phyloP scores from a whole-genome alignment of 2,329 filamentous ascomycete genomes.

The Aspergillus fumigatiaffinis region DNA sequence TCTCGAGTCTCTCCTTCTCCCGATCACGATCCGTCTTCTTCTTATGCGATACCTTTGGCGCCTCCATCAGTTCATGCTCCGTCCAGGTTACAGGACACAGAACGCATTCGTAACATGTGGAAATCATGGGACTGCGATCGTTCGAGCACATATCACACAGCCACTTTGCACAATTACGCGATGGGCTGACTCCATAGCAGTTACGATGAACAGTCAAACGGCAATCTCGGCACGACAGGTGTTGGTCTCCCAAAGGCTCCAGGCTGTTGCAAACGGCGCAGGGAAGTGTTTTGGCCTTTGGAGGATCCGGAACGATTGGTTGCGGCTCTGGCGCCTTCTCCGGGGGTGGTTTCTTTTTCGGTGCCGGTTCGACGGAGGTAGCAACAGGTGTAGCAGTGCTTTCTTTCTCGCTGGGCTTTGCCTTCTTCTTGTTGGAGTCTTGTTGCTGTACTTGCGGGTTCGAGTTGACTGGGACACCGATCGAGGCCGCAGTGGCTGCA shows the following conservation, averaged over 20 bases:
- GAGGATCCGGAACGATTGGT: constrained; percentile 69
- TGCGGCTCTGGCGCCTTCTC: constrained; percentile 56
- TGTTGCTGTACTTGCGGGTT: constrained; percentile 30
- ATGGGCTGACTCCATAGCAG: constrained; percentile 83
- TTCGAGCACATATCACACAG: constrained; percentile 94
- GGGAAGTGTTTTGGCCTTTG: constrained; percentile 72
- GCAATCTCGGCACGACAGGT: constrained; percentile 80
- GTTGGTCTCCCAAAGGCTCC: constrained; percentile 67
- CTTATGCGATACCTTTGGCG: constrained; percentile 70
- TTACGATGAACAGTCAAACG: constrained; percentile 84
- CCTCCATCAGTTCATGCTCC: constrained; percentile 78
- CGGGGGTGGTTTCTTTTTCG: constrained; percentile 59
- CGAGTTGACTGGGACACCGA: constrained; percentile 38
- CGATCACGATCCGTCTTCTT: constrained; percentile 93
- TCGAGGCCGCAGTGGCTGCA: constrained; percentile 42
- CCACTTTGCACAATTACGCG: constrained; percentile 73
- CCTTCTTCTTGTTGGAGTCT: constrained; percentile 60
- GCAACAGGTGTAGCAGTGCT: constrained; percentile 46
- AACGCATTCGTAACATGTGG: constrained; percentile 92
- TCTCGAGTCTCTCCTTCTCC: constrained; percentile 81
- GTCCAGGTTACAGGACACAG: constrained; percentile 81
- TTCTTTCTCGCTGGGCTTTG: constrained; percentile 50
- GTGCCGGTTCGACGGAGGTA: constrained; percentile 43
- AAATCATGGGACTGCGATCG: constrained; percentile 85
- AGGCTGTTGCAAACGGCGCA: constrained; percentile 79